phyloP scores from a whole-genome alignment of 2,329 filamentous ascomycete species.

The Aspergillus terreus region DNA sequence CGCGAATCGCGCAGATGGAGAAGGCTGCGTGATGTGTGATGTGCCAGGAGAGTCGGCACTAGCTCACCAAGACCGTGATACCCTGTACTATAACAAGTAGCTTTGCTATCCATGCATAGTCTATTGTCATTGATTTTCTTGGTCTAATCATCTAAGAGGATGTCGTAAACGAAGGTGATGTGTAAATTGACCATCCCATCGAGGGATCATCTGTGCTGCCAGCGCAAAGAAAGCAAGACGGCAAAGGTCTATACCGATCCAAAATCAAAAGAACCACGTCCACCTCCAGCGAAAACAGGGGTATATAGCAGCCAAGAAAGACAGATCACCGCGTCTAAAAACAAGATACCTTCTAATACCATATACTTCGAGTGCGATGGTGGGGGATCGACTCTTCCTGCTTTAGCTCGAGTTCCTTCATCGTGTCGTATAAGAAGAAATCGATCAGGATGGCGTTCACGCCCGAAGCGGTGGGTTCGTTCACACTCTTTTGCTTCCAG shows the following conservation, averaged over 20 bases:
- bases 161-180: neutral
- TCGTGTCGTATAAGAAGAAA: constrained; percentile 93
- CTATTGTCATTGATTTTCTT: neutral
- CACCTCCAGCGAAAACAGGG: neutral
- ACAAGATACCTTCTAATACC: constrained; percentile 60
- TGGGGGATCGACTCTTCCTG: constrained; percentile 62
- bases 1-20: constrained; percentile 33
- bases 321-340: neutral
- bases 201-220: constrained; percentile 8
- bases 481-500: constrained; percentile 14
- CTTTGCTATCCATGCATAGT: neutral
- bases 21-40: constrained; percentile 7
- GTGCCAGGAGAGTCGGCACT: neutral
- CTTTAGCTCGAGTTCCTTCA: constrained; percentile 75
- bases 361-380: constrained; percentile 88
- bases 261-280: constrained; percentile 1
- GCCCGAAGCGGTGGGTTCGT: constrained; percentile 21
- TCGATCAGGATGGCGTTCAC: constrained; percentile 91
- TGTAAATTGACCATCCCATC: neutral
- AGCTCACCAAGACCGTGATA: neutral
- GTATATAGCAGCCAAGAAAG: constrained; percentile 2
- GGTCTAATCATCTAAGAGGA: neutral
- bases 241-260: constrained; percentile 9
- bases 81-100: neutral
- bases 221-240: constrained; percentile 6